Evolutionary conservation across 2,329 filamentous ascomycete genomes (phyloP).

Genomic region (Purpureocillium takamizusanense): DNA sequence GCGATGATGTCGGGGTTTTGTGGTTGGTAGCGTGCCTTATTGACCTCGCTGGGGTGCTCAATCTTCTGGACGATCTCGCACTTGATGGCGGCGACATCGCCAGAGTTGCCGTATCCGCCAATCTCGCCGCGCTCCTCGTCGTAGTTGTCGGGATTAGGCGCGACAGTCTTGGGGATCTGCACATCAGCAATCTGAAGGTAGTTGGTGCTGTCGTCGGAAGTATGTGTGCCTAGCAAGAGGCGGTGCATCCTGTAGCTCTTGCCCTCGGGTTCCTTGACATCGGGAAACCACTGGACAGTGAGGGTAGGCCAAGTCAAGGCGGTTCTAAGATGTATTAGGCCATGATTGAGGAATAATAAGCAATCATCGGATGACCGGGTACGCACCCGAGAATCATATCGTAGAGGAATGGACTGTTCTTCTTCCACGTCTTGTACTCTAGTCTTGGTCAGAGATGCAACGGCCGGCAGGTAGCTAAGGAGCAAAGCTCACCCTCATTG

Average conservation of each 20-base stretch:
- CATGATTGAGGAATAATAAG: neutral
- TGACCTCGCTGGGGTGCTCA: constrained; percentile 92
- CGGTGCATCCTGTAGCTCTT: constrained; percentile 85
- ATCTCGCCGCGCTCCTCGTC: constrained; percentile 90
- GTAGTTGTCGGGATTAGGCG: constrained; percentile 72
- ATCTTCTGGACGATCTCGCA: constrained; percentile 94
- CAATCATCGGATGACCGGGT: neutral
- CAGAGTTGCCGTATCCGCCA: constrained; percentile 77
- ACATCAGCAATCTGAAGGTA: constrained; percentile 93
- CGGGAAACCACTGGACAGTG: constrained; percentile 96
- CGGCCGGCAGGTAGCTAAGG: neutral
- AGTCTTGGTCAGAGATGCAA: constrained; percentile 2
- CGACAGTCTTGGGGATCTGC: constrained; percentile 73
- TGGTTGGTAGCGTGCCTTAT: constrained; percentile 96
- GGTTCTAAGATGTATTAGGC: constrained; percentile 43
- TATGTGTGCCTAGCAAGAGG: constrained; percentile 89
- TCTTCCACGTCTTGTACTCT: constrained; percentile 99
- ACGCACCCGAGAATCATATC: constrained; percentile 81
- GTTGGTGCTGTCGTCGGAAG: constrained; percentile 75
- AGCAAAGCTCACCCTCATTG: constrained; percentile 62
- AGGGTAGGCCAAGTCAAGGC: constrained; percentile 96
- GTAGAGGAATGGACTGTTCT: constrained; percentile 97
- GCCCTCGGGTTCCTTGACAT: constrained; percentile 78
- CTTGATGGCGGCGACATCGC: constrained; percentile 63
- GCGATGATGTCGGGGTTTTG: constrained; percentile 97